Evolutionary conservation across 495 filamentous ascomycete genomes (phyloP).

Genomic region (Echria macrotheca): DNA sequence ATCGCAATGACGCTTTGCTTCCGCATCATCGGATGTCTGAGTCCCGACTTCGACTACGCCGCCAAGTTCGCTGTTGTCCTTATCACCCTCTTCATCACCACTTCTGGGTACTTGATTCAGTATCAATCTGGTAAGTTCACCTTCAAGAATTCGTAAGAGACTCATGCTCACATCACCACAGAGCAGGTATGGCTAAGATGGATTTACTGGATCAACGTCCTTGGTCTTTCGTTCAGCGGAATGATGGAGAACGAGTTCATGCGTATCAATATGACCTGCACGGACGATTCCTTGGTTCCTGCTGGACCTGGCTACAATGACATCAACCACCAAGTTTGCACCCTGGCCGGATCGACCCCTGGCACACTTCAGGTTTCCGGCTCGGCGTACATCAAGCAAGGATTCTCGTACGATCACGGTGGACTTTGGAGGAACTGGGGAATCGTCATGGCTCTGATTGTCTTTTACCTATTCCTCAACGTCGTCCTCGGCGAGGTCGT

Average conservation of each 20-base stretch:
- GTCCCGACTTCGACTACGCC: slow-evolving; percentile 79
- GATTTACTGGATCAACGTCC: slow-evolving; percentile 77
- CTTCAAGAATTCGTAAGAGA: not conserved
- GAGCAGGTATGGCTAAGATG: slow-evolving; percentile 71
- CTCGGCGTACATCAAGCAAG: slow-evolving; percentile 54
- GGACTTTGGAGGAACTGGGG: slow-evolving; percentile 75
- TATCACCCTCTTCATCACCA: slow-evolving; percentile 74
- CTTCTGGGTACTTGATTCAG: slow-evolving; percentile 75
- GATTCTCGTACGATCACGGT: slow-evolving; percentile 54
- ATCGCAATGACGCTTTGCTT: slow-evolving; percentile 76
- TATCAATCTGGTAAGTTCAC: slow-evolving; percentile 41
- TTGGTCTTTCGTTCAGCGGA: slow-evolving; percentile 66
- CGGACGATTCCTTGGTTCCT: slow-evolving; percentile 58
- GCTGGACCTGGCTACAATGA: slow-evolving; percentile 58
- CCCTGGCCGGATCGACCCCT: slow-evolving; percentile 60
- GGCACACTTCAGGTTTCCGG: slow-evolving; percentile 57
- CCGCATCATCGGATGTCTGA: slow-evolving; percentile 69
- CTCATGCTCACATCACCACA: not conserved
- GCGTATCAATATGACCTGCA: slow-evolving; percentile 56
- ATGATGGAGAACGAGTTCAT: slow-evolving; percentile 84
- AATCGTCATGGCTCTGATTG: slow-evolving; percentile 63
- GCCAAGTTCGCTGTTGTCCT: slow-evolving; percentile 72
- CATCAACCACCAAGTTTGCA: slow-evolving; percentile 68
- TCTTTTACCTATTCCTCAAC: slow-evolving; percentile 63
- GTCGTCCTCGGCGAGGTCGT: slow-evolving; percentile 70